Evolutionary conservation across 1,284 basidiomycete genomes (phyloP).

Genomic region (Ustilago trichophora): DNA sequence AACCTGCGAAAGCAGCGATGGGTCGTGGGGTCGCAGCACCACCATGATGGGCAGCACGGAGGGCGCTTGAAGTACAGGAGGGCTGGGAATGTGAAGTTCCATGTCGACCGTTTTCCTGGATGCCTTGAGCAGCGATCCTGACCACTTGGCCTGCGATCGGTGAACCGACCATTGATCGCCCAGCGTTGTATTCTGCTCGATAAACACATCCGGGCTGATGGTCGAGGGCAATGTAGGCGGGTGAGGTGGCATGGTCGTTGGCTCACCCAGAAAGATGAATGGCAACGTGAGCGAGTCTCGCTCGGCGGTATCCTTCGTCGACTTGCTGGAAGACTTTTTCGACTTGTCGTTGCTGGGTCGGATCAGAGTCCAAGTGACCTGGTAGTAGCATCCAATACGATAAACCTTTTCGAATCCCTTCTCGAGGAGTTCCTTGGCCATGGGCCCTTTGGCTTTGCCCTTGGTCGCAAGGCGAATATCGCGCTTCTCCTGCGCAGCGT

Average conservation of each 20-base stretch:
- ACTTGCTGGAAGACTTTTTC: constrained; percentile 36
- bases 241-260: constrained; percentile 45
- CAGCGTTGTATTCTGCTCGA: constrained; percentile 23
- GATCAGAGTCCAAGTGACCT: constrained; percentile 50
- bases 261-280: constrained; percentile 60
- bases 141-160: constrained; percentile 52
- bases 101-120: constrained; percentile 48
- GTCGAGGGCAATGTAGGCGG: constrained; percentile 43
- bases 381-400: constrained; percentile 61
- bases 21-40: constrained; percentile 54
- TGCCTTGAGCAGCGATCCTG: constrained; percentile 50
- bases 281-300: constrained; percentile 51
- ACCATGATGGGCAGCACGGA: constrained; percentile 56
- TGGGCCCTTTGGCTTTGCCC: constrained; percentile 36
- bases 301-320: constrained; percentile 28
- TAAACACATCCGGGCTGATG: constrained; percentile 47
- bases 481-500: constrained; percentile 43
- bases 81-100: constrained; percentile 48
- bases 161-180: constrained; percentile 53
- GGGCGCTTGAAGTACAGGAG: constrained; percentile 51
- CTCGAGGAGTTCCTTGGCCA: constrained; percentile 50
- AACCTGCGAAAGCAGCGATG: constrained; percentile 43
- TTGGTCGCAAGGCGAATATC: constrained; percentile 47
- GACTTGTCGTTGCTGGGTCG: constrained; percentile 23
- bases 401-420: constrained; percentile 54